Conservation (phyloP, 23 red algal species). For the Rhodosorus marinus region DNA sequence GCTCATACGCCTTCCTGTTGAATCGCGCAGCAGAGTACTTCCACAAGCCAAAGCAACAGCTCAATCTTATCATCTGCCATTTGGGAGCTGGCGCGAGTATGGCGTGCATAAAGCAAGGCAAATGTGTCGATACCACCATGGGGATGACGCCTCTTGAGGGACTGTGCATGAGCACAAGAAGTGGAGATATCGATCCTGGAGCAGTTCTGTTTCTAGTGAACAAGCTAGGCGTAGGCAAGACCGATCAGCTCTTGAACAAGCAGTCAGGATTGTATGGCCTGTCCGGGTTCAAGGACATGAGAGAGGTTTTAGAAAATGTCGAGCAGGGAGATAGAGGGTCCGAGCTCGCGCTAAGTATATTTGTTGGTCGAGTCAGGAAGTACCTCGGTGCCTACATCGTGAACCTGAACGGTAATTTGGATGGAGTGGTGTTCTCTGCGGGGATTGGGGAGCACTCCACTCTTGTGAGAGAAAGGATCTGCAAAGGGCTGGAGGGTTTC, state of each 20-base stretch:
- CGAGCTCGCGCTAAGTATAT: background rate
- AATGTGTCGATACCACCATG: conserved; percentile 1
- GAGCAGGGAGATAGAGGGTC: background rate
- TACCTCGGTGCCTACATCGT: conserved; percentile 5
- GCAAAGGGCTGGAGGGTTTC: background rate
- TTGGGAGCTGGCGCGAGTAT: background rate
- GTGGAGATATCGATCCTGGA: conserved; percentile 1
- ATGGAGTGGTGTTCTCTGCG: background rate
- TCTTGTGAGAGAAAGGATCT: background rate
- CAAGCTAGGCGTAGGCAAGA: background rate
- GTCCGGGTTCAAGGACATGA: background rate
- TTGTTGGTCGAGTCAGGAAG: background rate
- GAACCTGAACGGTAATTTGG: background rate
- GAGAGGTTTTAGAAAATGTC: background rate
- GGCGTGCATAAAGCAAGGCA: background rate
- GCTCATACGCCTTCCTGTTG: background rate
- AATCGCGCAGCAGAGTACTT: background rate
- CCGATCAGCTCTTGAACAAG: background rate
- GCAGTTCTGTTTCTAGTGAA: background rate
- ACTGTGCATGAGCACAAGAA: background rate
- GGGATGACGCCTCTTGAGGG: conserved; percentile 5
- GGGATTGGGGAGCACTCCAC: background rate
- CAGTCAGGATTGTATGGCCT: background rate
- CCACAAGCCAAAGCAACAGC: too few species aligned
- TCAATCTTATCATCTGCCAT: background rate